These are phyloP conservation scores for Leccinum incarnatum DNA, from an alignment of 768 basidiomycete genomes.

Conservation along the genomic window DNA sequence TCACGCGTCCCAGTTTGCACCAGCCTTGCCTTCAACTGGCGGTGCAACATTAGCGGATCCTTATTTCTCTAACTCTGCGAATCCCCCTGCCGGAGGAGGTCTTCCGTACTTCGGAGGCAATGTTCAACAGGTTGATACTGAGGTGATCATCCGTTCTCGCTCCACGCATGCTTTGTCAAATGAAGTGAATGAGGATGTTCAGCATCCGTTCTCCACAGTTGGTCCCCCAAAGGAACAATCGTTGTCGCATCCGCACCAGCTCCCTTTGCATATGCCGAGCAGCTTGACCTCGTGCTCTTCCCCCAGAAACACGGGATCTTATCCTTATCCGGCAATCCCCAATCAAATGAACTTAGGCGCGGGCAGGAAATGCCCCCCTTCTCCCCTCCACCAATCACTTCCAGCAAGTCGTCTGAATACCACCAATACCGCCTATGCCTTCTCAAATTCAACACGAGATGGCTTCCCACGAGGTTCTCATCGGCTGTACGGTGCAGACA, in stretches of 20 bases:
- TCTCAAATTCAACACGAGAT: background rate
- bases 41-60: too few species aligned
- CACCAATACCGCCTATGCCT: background rate
- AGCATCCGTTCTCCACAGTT: background rate
- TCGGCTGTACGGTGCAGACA: background rate
- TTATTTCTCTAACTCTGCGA: background rate
- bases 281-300: background rate
- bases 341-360: background rate
- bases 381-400: background rate
- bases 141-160: background rate
- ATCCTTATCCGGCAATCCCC: background rate
- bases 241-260: background rate
- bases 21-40: too few species aligned
- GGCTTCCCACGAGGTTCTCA: background rate
- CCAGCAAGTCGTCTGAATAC: background rate
- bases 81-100: background rate
- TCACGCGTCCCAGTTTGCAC: background rate
- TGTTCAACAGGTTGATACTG: background rate
- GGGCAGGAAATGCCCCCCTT: background rate
- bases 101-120: background rate
- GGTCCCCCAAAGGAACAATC: background rate
- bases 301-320: background rate
- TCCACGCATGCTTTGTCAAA: background rate
- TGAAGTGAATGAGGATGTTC: background rate
- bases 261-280: background rate